Evolutionary conservation across 139 green algal genomes (phyloP), one percentile per base, ranked within the genome.

Genomic region (Chlamydomonas sp.): DNA sequence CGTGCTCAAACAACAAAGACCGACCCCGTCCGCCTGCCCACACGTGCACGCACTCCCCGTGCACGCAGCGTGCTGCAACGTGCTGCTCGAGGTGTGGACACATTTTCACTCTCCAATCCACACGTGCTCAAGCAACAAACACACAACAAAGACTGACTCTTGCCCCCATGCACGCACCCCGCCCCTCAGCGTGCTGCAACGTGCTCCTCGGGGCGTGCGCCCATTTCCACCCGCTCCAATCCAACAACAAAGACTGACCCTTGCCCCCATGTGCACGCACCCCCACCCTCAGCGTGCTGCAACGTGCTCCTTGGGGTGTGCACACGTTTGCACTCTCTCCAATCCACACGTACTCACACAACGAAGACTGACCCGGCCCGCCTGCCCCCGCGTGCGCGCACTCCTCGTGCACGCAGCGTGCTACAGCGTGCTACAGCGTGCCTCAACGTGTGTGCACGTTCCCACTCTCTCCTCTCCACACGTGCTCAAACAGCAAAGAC

Each of bases 31-130:
- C 20, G 43, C 43, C 13, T 20, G 20, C 20, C 13, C 13, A 13
- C 43, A 13, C 20, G 20, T 20, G 16, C n/a, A n/a, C n/a, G n/a
- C n/a, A n/a, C 43, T 20, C 43, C 43, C 43, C 43, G n/a, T n/a
- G n/a, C 43, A n/a, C n/a, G n/a, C 80, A 88, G 84, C 75, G 1
- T 84, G 79, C 8, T 94, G 85, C 84, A 96, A 93, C 72, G 78
- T 77, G 5, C 66, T 96, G 16, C 43, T 20, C 43, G 13, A 54
- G 20, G 20, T 26, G 43, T n/a, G n/a, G 16, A 54, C 20, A 13
- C 43, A 54, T 54, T 54, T 54, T 20, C 43, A 54, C 20, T 20
- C 43, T 26, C 43, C 43, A 13, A 54, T 20, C 43, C 43, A n/a
- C n/a, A n/a, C n/a, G n/a, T n/a, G n/a, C n/a, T n/a, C n/a, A n/a